Evolutionary conservation across 179 eudicot genomes (phyloP), one percentile per base, ranked within the genome.

Genomic region (Drosera spatulata): DNA sequence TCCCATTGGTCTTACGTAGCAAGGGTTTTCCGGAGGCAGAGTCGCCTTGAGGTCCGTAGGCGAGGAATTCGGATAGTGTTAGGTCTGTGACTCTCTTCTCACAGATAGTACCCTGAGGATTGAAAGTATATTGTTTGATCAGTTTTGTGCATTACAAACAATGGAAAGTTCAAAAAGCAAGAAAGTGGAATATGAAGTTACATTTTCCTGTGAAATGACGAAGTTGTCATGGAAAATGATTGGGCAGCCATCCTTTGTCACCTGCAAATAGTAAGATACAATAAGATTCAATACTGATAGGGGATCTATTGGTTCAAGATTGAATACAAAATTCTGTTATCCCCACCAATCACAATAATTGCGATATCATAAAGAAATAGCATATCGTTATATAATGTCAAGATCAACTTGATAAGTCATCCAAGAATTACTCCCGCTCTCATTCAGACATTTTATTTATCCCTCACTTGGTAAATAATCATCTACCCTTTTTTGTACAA

Each of bases 21-120:
- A 90, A 61, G 11, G 87, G 75, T 54, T 87, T 90, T 10, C 80
- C 86, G 11, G 15, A 56, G 14, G 69, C 75, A 2, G 69, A 2
- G 53, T 81, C 87, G 55, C 63, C 78, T 65, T 90, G 95, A 11
- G 85, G 89, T 4, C 95, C 97, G 61, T 90, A 90, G 50, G 64
- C 51, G 4, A 87, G 78, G 55, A 90, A 79, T 67, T 87, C 95
- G n/a, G 71, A 61, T 4, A 85, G 59, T 38, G 61, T 72, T 65
- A 90, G 64, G 2, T 85, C 95, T 40, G 97, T 90, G 2, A 90
- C 80, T 67, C 89, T 77, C 71, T 67, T 84, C 67, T 90, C 93
- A 64, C 55, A 63, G 52, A 90, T 54, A 6, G 69, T 73, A 4
- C 87, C 95, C 95, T 90, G 79, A 58, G 54, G 63, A 10, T 15